A percentile compares a stretch with the other conserved stretches of the same genome.
Conservation (phyloP, 73 alveolate genomes). For the Paramecium primaurelia region DNA sequence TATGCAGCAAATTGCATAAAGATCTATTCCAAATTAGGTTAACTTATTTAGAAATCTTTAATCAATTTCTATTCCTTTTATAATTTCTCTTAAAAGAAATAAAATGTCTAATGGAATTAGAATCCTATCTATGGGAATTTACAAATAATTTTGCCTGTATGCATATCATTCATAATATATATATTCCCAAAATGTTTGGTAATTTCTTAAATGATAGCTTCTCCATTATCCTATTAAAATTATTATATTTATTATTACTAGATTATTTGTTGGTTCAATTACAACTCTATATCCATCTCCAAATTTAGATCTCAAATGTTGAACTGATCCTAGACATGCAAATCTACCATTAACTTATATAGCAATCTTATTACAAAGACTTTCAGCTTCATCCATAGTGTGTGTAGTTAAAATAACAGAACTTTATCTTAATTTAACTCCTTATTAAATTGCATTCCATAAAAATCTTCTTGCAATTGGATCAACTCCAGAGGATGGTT, state of each 20-base stretch:
- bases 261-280: neutral
- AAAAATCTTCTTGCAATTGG: slow-evolving; percentile 91
- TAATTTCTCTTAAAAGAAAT: neutral
- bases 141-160: neutral
- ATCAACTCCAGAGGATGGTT: slow-evolving; percentile 86
- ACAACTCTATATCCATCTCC: slow-evolving; percentile 92
- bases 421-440: slow-evolving; percentile 48
- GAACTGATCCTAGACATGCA: slow-evolving; percentile 86
- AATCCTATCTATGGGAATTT: neutral
- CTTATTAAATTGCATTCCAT: slow-evolving; percentile 89
- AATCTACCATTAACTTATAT: slow-evolving; percentile 92
- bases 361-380: slow-evolving; percentile 85
- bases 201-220: neutral
- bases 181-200: neutral
- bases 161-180: neutral
- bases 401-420: slow-evolving; percentile 53
- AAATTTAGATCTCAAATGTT: slow-evolving; percentile 85
- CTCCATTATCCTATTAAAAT: neutral
- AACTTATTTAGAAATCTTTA: neutral
- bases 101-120: neutral
- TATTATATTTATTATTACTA: neutral
- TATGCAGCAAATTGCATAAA: slow-evolving; percentile 25
- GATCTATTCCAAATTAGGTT: neutral
- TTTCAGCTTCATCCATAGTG: slow-evolving; percentile 62
- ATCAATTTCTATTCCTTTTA: neutral